Evolutionary conservation across 371 early-diverging fungal species (phyloP).

Genomic region (Massospora cicadina): DNA sequence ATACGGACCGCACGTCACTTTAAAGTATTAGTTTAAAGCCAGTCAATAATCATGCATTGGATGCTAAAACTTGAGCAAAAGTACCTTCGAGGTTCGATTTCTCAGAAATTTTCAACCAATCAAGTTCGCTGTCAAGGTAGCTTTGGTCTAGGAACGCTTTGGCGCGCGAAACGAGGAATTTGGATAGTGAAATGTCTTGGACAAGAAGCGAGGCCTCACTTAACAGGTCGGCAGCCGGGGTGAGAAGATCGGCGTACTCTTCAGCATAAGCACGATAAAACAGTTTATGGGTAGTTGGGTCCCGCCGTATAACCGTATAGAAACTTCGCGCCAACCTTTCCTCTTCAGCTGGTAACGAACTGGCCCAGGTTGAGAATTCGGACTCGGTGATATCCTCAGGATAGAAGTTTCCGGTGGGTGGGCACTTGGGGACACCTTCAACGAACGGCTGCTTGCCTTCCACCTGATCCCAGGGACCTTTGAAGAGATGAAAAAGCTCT

Average conservation of each 20-base stretch:
- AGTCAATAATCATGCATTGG: not conserved
- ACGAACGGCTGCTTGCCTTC: constrained; percentile 38
- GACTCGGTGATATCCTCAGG: constrained; percentile 54
- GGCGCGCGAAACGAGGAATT: constrained; percentile 39
- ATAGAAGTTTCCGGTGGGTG: constrained; percentile 50
- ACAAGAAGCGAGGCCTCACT: constrained; percentile 39
- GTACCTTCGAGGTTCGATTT: constrained; percentile 21
- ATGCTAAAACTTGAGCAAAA: not conserved
- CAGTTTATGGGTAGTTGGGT: constrained; percentile 19
- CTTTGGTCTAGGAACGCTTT: constrained; percentile 40
- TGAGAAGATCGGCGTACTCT: constrained; percentile 40
- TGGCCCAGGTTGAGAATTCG: constrained; percentile 43
- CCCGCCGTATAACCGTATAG: constrained; percentile 37
- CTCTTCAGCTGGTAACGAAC: constrained; percentile 25
- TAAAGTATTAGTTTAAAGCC: constrained; percentile 15
- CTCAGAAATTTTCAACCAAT: constrained; percentile 49
- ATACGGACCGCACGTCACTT: constrained; percentile 61
- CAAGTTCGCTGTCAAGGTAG: constrained; percentile 47
- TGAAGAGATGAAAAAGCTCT: constrained; percentile 40
- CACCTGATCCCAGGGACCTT: constrained; percentile 52
- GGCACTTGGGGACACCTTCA: constrained; percentile 33
- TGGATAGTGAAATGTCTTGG: constrained; percentile 28
- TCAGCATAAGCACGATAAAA: constrained; percentile 30
- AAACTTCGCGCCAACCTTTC: constrained; percentile 40
- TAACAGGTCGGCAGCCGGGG: constrained; percentile 34